Base-by-base conservation (phyloP, 2,329 filamentous ascomycete species). In the Grosmannia clavigera region DNA sequence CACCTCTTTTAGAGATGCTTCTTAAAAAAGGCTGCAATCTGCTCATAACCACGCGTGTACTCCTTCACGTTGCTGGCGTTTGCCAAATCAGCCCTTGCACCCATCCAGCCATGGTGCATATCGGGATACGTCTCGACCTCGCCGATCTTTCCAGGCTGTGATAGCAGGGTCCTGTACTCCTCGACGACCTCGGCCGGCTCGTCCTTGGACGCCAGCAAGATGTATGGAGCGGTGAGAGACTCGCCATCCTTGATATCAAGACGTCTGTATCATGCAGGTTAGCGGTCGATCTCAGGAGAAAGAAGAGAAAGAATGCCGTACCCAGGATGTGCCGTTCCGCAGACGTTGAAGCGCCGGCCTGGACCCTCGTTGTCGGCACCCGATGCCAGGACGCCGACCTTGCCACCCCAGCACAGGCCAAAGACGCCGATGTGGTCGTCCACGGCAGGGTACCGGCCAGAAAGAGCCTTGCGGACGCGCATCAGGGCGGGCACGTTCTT, bases 101-200 rank as follows among this genome's bases (percentile, higher is more conserved):
- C 78, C 80, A 83, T 83, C 78, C 78, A 83, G n/a, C 81, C 81
- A 65, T 83, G 81, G 65, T 74, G 73, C 74, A 80, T 81, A 57
- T 69, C 75, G 1, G 61, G 58, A 64, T 79, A 82, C 1, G 72
- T 80, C 66, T 80, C 76, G 16, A 81, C 74, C 60, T 76, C 66
- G 19, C 76, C 72, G 1, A 66, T 68, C 59, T 72, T 71, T 7
- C 67, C 74, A 10, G 71, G 70, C n/a, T 69, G 72, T 48, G 70
- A 70, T 29, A 82, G 64, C 7, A 74, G 71, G 54, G 73, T 67
- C 60, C 73, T 70, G 64, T 77, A 80, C 52, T 72, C 70, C 51
- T 73, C 70, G 0, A 80, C 74, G 0, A 70, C 69, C 0, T 77
- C 75, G 0, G 65, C 70, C 3, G 72, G 72, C 67, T 81, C 80